Evolutionary conservation across 2,329 filamentous ascomycete genomes (phyloP).

Genomic region (Sclerotinia spermophila): DNA sequence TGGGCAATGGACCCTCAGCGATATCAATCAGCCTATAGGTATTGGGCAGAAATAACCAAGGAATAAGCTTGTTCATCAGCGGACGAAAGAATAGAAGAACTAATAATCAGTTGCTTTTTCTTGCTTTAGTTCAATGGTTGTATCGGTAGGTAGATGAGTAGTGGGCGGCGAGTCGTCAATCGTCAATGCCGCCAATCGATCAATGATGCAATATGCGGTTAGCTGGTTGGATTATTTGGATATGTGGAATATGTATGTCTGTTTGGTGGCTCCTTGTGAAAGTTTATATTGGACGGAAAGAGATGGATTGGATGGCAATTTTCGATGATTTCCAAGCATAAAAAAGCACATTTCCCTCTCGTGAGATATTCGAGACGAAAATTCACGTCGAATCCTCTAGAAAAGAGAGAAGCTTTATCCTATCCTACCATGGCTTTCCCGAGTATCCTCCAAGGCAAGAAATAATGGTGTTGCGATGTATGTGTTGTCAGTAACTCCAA

Average conservation of each 20-base stretch:
- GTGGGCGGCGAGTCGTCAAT: constrained; percentile 10
- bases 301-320: neutral
- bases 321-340: constrained; percentile 10
- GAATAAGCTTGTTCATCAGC: constrained; percentile 19
- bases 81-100: neutral
- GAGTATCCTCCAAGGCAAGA: neutral
- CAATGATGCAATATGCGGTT: neutral
- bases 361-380: neutral
- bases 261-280: neutral
- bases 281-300: constrained; percentile 3
- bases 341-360: neutral
- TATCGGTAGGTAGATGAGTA: neutral
- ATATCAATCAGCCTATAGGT: constrained; percentile 16
- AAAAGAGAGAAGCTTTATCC: neutral
- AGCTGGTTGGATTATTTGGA: neutral
- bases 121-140: neutral
- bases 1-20: neutral
- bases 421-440: constrained; percentile 3
- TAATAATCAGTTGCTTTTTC: constrained; percentile 3
- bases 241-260: neutral
- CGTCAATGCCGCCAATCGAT: constrained; percentile 2
- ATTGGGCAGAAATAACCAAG: constrained; percentile 34
- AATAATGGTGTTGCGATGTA: constrained; percentile 6
- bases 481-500: constrained; percentile 10
- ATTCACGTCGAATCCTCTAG: neutral